Evolutionary conservation across 352 stramenopile genomes (phyloP), one percentile per base, ranked within the genome.

Genomic region (Peronospora belbahrii): DNA sequence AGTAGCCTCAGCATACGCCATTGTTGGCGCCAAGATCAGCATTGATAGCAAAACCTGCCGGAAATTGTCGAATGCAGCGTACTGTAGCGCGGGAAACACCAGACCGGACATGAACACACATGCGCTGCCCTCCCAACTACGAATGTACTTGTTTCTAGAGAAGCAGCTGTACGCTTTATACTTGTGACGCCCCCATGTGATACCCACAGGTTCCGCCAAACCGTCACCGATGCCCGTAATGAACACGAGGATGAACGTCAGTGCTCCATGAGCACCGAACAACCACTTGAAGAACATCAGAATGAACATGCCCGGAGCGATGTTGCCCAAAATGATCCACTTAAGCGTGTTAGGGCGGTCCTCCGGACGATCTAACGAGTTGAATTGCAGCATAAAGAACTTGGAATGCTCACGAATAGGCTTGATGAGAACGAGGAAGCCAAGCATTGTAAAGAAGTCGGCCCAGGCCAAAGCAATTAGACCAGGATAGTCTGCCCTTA

Each of bases 311-410:
- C 83, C 58, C 59, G 43, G 30, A 66, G 64, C 53, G 61, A 42
- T 82, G 56, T 85, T 88, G 53, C 78, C 81, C 25, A 83, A 55
- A 44, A 91, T 81, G 62, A 92, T 80, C 80, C 80, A 92, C 61
- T 85, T 89, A 39, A 92, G 68, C 59, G 80, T 92, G 68, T 92
- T 65, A 23, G 81, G 81, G 8, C 81, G 74, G 50, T 92, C 81
- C 42, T 92, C 81, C 0, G 81, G 81, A 79, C 57, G 81, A 47
- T 90, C 81, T 15, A 92, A 64, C 39, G 78, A 88, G 64, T 92
- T 92, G 62, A 92, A 90, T 64, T 92, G 81, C 42, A 92, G 68
- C 81, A 92, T 92, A 45, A 92, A 90, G 56, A 92, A 87, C 48
- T 62, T 78, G 28, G 70, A 84, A 44, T 72, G 62, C 38, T 92